Percentiles rank a stretch among this genome's conserved stretches.
Evolutionary conservation across 106 monocot species (phyloP).

Genomic region (Allium sativum): DNA sequence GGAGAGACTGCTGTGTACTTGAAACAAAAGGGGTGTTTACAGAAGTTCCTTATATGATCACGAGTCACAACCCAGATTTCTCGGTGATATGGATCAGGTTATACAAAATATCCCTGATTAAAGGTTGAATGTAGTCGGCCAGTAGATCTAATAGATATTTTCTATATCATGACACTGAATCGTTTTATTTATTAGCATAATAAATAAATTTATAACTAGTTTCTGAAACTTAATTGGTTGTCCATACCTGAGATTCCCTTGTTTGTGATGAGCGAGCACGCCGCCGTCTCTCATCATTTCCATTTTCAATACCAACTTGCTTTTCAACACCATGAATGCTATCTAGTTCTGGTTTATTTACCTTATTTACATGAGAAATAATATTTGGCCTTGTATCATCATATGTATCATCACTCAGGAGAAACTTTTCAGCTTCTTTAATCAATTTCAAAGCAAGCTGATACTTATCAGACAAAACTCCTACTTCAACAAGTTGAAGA

Average conservation of each 20-base stretch:
- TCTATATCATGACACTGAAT: too few species aligned
- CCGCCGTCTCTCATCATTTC: conserved; percentile 14
- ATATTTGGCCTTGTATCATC: conserved; percentile 40
- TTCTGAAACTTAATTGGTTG: neutral
- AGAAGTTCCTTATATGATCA: too few species aligned
- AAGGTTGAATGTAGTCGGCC: too few species aligned
- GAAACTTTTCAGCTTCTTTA: conserved; percentile 13
- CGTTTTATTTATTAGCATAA: too few species aligned
- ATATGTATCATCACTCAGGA: conserved; percentile 12
- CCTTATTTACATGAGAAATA: conserved; percentile 38
- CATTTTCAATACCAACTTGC: conserved; percentile 15
- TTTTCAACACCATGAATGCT: conserved; percentile 17
- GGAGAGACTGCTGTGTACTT: too few species aligned
- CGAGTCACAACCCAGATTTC: too few species aligned
- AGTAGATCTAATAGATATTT: too few species aligned
- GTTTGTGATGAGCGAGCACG: conserved; percentile 15
- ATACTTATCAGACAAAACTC: conserved; percentile 18
- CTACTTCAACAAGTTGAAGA: conserved; percentile 23
- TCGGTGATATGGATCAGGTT: too few species aligned
- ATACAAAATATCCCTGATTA: too few species aligned
- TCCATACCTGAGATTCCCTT: conserved; percentile 22
- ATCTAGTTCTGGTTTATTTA: conserved; percentile 25
- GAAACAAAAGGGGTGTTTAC: neutral
- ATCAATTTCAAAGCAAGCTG: conserved; percentile 18
- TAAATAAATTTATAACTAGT: neutral